phyloP scores from a whole-genome alignment of 805 yeast genomes.

The Myxozyma vanderwaltii region DNA sequence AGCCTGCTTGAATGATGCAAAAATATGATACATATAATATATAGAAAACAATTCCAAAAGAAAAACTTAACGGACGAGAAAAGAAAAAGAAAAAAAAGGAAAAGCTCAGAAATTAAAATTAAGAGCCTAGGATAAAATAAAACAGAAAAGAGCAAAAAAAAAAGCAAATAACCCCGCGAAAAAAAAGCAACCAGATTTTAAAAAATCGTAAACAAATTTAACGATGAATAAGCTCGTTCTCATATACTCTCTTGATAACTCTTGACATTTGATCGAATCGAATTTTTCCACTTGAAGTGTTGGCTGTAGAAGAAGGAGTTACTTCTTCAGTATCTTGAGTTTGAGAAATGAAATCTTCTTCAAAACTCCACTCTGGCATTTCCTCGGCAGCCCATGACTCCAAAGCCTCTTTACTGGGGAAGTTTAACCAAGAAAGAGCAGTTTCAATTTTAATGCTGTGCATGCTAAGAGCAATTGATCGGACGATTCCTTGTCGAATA shows the following conservation, averaged over 20 bases:
- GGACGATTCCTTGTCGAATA: conserved; percentile 40
- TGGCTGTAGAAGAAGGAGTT: conserved; percentile 35
- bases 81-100: no score
- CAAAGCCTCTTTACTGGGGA: conserved; percentile 36
- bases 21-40: no score
- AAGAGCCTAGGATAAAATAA: background rate
- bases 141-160: background rate
- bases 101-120: background rate
- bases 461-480: conserved; percentile 39
- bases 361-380: conserved; percentile 39
- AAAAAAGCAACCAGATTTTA: background rate
- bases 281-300: conserved; percentile 34
- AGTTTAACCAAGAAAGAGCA: conserved; percentile 40
- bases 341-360: conserved; percentile 36
- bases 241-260: conserved; percentile 41
- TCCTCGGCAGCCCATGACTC: conserved; percentile 36
- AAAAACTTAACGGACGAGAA: no score
- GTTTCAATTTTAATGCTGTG: conserved; percentile 38
- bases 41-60: no score
- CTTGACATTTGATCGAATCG: conserved; percentile 40
- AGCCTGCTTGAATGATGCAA: no score
- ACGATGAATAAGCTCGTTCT: conserved; percentile 26
- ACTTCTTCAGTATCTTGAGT: conserved; percentile 39
- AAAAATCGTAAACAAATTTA: background rate
- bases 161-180: background rate